Conservation (phyloP, 2,329 filamentous ascomycete genomes). For the Epichloe scottii region DNA sequence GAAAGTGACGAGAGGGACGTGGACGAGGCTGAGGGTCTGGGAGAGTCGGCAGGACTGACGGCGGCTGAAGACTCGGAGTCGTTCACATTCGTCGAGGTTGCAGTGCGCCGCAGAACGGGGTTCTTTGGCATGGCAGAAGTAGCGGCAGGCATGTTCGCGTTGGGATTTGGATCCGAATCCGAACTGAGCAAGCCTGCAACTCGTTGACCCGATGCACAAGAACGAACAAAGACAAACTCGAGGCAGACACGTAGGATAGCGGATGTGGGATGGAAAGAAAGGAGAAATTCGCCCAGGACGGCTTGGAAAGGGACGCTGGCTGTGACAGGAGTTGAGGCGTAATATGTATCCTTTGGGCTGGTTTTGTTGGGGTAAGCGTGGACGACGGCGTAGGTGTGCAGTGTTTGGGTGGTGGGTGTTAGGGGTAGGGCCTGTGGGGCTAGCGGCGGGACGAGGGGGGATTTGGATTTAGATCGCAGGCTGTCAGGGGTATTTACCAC, state of each 20-base stretch:
- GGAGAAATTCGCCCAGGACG: neutral
- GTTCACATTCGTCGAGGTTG: constrained; percentile 34
- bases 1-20: constrained; percentile 87
- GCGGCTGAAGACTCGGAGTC: constrained; percentile 42
- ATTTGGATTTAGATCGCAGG: neutral
- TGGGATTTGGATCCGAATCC: neutral
- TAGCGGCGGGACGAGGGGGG: neutral
- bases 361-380: constrained; percentile 2
- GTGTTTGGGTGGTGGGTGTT: neutral
- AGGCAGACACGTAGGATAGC: neutral
- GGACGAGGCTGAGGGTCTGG: constrained; percentile 57
- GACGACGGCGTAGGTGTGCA: neutral
- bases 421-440: neutral
- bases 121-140: constrained; percentile 30
- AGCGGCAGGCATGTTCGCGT: constrained; percentile 32
- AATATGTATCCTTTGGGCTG: neutral
- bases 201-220: neutral
- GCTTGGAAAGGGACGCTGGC: neutral
- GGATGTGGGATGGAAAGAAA: neutral
- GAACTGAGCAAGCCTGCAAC: neutral
- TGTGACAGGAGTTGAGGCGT: neutral
- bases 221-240: neutral
- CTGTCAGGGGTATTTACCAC: neutral
- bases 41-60: constrained; percentile 47
- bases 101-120: constrained; percentile 35